Conservation (phyloP, 106 monocot species). For the Amphibolis antarctica region DNA sequence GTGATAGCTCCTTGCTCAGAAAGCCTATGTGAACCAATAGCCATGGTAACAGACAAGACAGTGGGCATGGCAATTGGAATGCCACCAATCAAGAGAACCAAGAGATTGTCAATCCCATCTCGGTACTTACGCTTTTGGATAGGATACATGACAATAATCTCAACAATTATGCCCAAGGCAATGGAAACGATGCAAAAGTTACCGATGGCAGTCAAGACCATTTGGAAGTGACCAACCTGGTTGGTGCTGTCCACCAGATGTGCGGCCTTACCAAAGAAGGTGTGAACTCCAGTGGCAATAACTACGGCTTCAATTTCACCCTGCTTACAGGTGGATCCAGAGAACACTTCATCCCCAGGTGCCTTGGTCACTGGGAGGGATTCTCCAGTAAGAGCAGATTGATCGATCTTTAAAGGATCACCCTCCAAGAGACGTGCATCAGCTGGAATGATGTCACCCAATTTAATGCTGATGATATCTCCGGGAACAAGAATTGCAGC, state of each 20-base stretch:
- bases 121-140: slow-evolving; percentile 77
- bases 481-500: slow-evolving; percentile 49
- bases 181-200: slow-evolving; percentile 80
- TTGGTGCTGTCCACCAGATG: slow-evolving; percentile 58
- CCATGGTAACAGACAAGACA: slow-evolving; percentile 94
- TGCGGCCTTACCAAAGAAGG: slow-evolving; percentile 64
- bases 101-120: slow-evolving; percentile 78
- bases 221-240: slow-evolving; percentile 66
- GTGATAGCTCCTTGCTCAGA: slow-evolving; percentile 98
- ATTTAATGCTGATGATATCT: slow-evolving; percentile 64
- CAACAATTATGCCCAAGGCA: slow-evolving; percentile 47
- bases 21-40: slow-evolving; percentile 92
- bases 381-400: slow-evolving; percentile 73
- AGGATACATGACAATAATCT: slow-evolving; percentile 77
- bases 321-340: slow-evolving; percentile 74
- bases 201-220: slow-evolving; percentile 53
- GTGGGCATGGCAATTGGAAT: slow-evolving; percentile 99
- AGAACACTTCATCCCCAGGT: slow-evolving; percentile 49
- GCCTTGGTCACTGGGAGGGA: slow-evolving; percentile 64
- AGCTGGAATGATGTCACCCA: slow-evolving; percentile 62
- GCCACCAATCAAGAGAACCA: slow-evolving; percentile 94
- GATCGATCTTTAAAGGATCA: slow-evolving; percentile 58
- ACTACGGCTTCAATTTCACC: slow-evolving; percentile 70
- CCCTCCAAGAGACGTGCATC: slow-evolving; percentile 56
- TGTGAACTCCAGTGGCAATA: slow-evolving; percentile 58